Evolutionary conservation across 441 rosid genomes (phyloP).

Genomic region (Theobroma grandiflorum): DNA sequence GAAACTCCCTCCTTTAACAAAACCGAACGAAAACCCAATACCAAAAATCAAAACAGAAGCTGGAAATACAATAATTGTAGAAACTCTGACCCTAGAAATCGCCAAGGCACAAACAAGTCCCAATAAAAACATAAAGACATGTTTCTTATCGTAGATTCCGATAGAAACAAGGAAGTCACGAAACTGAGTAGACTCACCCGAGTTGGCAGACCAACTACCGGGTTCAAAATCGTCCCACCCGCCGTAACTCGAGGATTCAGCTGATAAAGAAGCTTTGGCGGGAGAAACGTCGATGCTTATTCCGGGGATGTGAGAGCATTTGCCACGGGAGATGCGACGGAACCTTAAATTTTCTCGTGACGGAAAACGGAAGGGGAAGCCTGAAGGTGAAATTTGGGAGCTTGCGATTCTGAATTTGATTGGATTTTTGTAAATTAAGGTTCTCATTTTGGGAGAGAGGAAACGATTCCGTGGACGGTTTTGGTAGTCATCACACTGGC

Average conservation of each 20-base stretch:
- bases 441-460: slow-evolving; percentile 34
- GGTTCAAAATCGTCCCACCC: slow-evolving; percentile 65
- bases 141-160: slow-evolving; percentile 57
- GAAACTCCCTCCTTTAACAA: slow-evolving; percentile 53
- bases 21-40: slow-evolving; percentile 64
- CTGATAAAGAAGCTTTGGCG: slow-evolving; percentile 29
- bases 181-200: slow-evolving; percentile 53
- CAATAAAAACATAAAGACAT: slow-evolving; percentile 48
- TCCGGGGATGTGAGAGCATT: slow-evolving; percentile 20
- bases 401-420: slow-evolving; percentile 23
- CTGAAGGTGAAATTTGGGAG: slow-evolving; percentile 35
- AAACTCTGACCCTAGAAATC: slow-evolving; percentile 59
- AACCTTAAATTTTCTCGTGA: slow-evolving; percentile 29
- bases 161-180: slow-evolving; percentile 54
- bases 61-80: slow-evolving; percentile 57
- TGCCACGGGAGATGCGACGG: slow-evolving; percentile 28
- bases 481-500: neutral
- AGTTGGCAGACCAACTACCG: slow-evolving; percentile 36
- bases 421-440: slow-evolving; percentile 32
- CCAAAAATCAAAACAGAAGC: slow-evolving; percentile 64
- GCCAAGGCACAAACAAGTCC: slow-evolving; percentile 63
- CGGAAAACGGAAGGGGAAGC: slow-evolving; percentile 38
- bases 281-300: slow-evolving; percentile 15
- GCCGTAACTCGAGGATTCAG: slow-evolving; percentile 43
- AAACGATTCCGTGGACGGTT: neutral